Conservation (phyloP, 1,284 basidiomycete genomes). For the Wallemia mellicola region DNA sequence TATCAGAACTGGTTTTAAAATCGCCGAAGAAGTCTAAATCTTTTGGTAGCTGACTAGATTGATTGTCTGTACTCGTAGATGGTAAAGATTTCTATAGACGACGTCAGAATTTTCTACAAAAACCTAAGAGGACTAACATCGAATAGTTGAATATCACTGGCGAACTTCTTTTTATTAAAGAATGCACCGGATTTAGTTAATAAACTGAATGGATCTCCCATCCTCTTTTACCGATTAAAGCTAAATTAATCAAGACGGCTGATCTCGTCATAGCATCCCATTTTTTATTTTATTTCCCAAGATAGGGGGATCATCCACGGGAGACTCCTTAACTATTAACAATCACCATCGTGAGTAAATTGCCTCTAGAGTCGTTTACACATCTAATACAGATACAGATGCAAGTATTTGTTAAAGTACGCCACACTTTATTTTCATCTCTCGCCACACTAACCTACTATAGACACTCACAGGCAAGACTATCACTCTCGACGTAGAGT, state of each 20-base stretch:
- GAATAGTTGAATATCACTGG: background rate
- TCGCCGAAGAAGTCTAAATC: background rate
- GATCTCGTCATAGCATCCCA: background rate
- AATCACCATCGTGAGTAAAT: background rate
- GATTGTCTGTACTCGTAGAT: background rate
- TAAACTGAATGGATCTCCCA: background rate
- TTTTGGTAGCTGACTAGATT: background rate
- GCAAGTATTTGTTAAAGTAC: conserved; percentile 94
- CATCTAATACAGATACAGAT: conserved; percentile 13
- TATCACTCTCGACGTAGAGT: conserved; percentile 19
- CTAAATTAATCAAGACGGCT: background rate
- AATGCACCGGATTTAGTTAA: background rate
- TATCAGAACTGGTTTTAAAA: background rate
- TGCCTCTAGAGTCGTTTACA: too few species aligned
- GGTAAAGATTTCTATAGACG: background rate
- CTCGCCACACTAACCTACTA: conserved; percentile 1
- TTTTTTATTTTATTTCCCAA: background rate
- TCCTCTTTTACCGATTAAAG: too few species aligned
- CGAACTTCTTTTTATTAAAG: background rate
- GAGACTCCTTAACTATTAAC: background rate
- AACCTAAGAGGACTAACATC: background rate
- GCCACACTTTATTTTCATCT: conserved; percentile 2
- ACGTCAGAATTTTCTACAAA: background rate
- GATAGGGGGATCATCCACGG: background rate
- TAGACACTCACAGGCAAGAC: conserved; percentile 5